These are phyloP conservation scores for Asterophora parasitica DNA, from an alignment of 768 basidiomycete species.

Conservation along the genomic window DNA sequence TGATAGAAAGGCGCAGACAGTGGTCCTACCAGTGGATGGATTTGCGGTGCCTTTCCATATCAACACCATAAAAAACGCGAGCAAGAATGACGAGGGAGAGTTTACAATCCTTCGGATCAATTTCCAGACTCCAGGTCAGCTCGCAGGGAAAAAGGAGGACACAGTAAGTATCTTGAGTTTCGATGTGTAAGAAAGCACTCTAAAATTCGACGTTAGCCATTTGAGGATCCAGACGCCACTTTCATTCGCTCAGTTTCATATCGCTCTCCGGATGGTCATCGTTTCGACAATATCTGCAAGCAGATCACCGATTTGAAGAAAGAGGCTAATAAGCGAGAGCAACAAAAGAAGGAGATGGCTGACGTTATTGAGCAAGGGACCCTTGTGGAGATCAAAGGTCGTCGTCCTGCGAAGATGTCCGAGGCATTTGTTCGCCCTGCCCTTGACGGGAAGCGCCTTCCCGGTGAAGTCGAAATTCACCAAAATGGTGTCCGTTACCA, in stretches of 20 bases:
- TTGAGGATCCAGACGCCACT: conserved; percentile 94
- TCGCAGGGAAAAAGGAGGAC: conserved; percentile 97
- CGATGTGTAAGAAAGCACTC: background rate
- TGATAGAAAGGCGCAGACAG: conserved; percentile 85
- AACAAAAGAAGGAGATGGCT: conserved; percentile 97
- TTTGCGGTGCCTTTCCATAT: conserved; percentile 98
- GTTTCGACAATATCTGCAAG: conserved; percentile 84
- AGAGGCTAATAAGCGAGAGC: conserved; percentile 94
- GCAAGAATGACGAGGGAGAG: conserved; percentile 96
- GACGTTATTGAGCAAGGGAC: conserved; percentile 95
- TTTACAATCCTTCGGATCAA: conserved; percentile 94
- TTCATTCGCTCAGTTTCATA: conserved; percentile 96
- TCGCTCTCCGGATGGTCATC: conserved; percentile 83
- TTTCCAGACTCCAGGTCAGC: conserved; percentile 96
- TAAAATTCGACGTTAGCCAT: conserved; percentile 51
- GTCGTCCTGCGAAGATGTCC: conserved; percentile 78
- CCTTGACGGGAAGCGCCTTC: conserved; percentile 88
- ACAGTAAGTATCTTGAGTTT: conserved; percentile 48
- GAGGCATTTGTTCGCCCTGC: conserved; percentile 94
- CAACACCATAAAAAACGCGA: conserved; percentile 96
- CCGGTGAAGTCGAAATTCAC: conserved; percentile 98
- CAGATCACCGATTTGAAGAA: conserved; percentile 96
- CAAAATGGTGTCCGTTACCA: conserved; percentile 94
- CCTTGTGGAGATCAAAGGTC: conserved; percentile 83
- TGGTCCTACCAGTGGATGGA: conserved; percentile 90